A percentile compares a stretch with the other conserved stretches of the same genome.
Conservation (phyloP, 1,284 basidiomycete genomes). For the Leccinum griseonigrum region DNA sequence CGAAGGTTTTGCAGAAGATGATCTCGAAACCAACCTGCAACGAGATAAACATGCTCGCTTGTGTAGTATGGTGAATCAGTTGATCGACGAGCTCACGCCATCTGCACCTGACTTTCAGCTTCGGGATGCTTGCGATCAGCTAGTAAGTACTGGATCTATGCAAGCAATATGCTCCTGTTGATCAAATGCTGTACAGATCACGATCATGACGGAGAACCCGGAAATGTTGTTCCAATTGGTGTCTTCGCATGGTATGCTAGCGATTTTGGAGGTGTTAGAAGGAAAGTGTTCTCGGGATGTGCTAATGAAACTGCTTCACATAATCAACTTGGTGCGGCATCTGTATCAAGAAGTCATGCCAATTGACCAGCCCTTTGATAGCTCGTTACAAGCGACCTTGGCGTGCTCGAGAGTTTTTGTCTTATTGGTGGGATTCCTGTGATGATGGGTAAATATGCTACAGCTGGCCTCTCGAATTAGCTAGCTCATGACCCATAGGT, state of each 20-base stretch:
- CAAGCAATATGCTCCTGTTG: neutral
- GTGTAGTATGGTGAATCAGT: constrained; percentile 74
- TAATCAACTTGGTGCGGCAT: constrained; percentile 78
- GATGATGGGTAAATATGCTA: constrained; percentile 69
- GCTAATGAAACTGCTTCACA: constrained; percentile 78
- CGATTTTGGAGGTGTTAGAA: constrained; percentile 91
- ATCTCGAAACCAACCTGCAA: constrained; percentile 85
- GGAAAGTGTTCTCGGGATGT: constrained; percentile 81
- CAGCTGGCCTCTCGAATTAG: neutral
- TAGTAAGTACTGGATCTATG: constrained; percentile 50
- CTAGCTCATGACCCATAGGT: constrained; percentile 38
- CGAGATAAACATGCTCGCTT: constrained; percentile 90
- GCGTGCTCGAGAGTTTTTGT: constrained; percentile 93
- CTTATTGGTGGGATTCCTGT: constrained; percentile 92
- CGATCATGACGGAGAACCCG: constrained; percentile 77
- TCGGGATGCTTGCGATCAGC: constrained; percentile 81
- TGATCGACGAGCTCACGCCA: constrained; percentile 85
- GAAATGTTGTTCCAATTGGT: constrained; percentile 91
- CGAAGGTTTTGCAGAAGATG: constrained; percentile 85
- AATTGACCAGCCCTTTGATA: constrained; percentile 33
- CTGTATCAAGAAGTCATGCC: constrained; percentile 1
- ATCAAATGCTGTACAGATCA: constrained; percentile 50
- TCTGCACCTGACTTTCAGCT: constrained; percentile 78
- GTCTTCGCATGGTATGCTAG: constrained; percentile 90
- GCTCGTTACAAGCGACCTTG: constrained; percentile 86